Conservation (phyloP, 768 basidiomycete species). For the Antrodiella citrinella region DNA sequence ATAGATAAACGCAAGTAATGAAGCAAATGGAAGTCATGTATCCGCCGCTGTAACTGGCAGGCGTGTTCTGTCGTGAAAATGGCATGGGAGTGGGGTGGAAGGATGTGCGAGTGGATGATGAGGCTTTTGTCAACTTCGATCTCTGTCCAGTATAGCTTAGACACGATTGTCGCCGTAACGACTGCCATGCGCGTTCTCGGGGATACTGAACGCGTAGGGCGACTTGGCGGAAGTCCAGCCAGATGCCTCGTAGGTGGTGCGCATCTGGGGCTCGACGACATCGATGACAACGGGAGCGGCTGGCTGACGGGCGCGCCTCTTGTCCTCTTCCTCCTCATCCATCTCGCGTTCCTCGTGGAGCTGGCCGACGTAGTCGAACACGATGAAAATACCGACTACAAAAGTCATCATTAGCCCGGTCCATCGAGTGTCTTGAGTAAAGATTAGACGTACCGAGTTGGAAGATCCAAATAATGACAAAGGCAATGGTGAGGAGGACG, state of each 20-base stretch:
- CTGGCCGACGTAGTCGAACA: constrained; percentile 45
- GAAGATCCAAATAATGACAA: constrained; percentile 44
- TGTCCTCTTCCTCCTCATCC: constrained; percentile 10
- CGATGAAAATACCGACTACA: constrained; percentile 44
- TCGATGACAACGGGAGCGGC: constrained; percentile 12
- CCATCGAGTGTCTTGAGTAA: too few species aligned
- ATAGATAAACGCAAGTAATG: background rate
- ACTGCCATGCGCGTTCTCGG: constrained; percentile 6
- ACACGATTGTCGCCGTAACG: background rate
- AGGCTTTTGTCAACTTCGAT: background rate
- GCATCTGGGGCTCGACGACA: constrained; percentile 7
- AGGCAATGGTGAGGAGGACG: constrained; percentile 34
- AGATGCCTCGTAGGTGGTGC: constrained; percentile 14
- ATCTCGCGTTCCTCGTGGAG: constrained; percentile 38
- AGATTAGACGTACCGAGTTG: constrained; percentile 39
- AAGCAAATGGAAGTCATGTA: background rate
- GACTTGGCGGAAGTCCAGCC: constrained; percentile 10
- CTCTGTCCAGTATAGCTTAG: background rate
- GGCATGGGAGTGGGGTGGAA: background rate
- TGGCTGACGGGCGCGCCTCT: constrained; percentile 4
- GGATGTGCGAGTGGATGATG: background rate
- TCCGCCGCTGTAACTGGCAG: background rate
- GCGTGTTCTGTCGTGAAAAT: background rate
- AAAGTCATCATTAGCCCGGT: too few species aligned
- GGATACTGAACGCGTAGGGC: constrained; percentile 9